Conservation (phyloP, 208 protist genomes). For the Leishmania turanica region DNA sequence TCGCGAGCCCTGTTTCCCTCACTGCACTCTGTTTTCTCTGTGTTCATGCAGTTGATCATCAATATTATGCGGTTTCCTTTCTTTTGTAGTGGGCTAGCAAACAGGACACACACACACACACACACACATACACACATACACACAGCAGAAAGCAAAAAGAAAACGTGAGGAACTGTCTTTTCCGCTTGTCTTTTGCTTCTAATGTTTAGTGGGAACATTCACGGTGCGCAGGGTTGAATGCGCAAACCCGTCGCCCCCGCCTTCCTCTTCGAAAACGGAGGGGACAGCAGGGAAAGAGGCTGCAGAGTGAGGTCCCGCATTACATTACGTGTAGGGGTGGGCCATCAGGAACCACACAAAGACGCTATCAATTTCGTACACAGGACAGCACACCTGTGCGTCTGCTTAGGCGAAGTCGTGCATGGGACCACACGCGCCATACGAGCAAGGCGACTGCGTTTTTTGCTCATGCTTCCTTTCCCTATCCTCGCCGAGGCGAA, state of each 20-base stretch:
- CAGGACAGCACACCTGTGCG: not conserved
- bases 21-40: not conserved
- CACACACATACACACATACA: not conserved
- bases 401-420: not conserved
- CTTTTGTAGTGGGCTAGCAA: not conserved
- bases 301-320: not conserved
- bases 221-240: not conserved
- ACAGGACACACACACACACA: not conserved
- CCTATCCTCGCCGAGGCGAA: not conserved
- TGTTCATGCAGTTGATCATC: not conserved
- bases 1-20: not conserved
- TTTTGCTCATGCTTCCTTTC: not conserved
- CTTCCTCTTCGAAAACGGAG: not conserved
- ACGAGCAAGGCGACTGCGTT: not conserved
- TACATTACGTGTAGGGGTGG: not conserved
- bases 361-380: not conserved
- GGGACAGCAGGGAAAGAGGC: not conserved
- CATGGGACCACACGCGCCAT: not conserved
- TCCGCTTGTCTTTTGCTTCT: not conserved
- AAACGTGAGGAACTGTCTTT: not conserved
- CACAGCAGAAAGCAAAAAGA: not conserved
- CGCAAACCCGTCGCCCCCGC: not conserved
- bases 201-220: not conserved
- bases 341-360: not conserved
- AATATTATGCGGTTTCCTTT: not conserved